Conservation (phyloP, 2,329 filamentous ascomycete species). For the Aureobasidium musti region DNA sequence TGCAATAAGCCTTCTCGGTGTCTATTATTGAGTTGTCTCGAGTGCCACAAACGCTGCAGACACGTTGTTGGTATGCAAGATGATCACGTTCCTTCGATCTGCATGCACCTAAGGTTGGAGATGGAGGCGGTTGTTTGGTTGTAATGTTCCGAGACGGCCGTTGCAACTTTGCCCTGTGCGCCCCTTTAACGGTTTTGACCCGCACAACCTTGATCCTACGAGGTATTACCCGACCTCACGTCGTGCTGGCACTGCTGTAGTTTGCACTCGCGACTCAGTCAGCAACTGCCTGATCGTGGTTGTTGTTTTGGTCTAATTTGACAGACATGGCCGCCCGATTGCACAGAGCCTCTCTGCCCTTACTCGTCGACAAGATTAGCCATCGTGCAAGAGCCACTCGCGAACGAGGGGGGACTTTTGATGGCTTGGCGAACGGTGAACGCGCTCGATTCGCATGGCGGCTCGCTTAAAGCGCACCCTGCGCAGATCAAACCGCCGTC, state of each 20-base stretch:
- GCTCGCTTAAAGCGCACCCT: slow-evolving; percentile 28
- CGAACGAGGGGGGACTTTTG: slow-evolving; percentile 19
- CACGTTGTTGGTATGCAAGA: slow-evolving; percentile 26
- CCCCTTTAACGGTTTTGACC: not conserved
- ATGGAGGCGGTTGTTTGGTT: slow-evolving; percentile 22
- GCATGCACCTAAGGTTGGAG: slow-evolving; percentile 23
- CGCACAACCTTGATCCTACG: slow-evolving; percentile 17
- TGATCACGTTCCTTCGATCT: slow-evolving; percentile 22
- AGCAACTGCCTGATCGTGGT: not conserved
- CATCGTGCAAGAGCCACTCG: slow-evolving; percentile 25
- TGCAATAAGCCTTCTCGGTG: slow-evolving; percentile 14
- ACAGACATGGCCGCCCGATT: not conserved
- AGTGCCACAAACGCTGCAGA: slow-evolving; percentile 1
- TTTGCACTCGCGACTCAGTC: not conserved
- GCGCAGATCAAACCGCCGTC: slow-evolving; percentile 30
- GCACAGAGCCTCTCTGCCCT: slow-evolving; percentile 13
- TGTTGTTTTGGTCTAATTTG: slow-evolving; percentile 10
- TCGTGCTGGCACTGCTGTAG: slow-evolving; percentile 4
- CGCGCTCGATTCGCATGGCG: slow-evolving; percentile 25
- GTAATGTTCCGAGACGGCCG: slow-evolving; percentile 25
- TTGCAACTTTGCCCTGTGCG: slow-evolving; percentile 28
- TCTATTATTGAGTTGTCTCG: slow-evolving; percentile 5
- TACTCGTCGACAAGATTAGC: not conserved
- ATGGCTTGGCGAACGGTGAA: slow-evolving; percentile 28
- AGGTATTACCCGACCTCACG: slow-evolving; percentile 8